phyloP scores from a whole-genome alignment of 192 early-diverging fungal genomes.

The Coemansia aciculifera region DNA sequence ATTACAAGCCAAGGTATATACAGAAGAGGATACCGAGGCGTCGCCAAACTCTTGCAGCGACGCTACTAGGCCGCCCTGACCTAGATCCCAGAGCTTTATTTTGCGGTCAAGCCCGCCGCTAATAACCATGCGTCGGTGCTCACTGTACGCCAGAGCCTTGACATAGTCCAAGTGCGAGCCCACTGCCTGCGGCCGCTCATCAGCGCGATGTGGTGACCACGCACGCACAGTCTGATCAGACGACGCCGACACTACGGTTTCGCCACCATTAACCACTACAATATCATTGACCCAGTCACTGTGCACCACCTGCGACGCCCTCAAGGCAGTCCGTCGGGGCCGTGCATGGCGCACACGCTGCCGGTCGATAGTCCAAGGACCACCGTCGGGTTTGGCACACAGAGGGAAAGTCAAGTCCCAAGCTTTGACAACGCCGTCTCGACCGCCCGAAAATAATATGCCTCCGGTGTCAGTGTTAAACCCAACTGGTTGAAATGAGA shows the following conservation, averaged over 20 bases:
- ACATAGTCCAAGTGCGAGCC: conserved; percentile 93
- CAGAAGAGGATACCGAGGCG: conserved; percentile 58
- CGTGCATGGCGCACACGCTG: conserved; percentile 27
- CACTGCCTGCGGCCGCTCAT: conserved; percentile 48
- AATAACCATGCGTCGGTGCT: conserved; percentile 72
- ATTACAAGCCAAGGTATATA: conserved; percentile 88
- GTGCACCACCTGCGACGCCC: conserved; percentile 75
- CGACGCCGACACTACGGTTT: conserved; percentile 80
- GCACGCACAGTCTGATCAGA: conserved; percentile 86
- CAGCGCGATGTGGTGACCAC: conserved; percentile 50
- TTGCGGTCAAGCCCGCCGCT: conserved; percentile 89
- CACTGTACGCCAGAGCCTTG: conserved; percentile 81
- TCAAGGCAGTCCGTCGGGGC: conserved; percentile 62
- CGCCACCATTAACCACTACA: conserved; percentile 32
- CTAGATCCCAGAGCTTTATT: conserved; percentile 90
- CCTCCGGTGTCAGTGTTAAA: conserved; percentile 51
- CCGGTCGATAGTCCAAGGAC: conserved; percentile 30
- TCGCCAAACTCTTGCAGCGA: conserved; percentile 49
- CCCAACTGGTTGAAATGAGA: conserved; percentile 32
- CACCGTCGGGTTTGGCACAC: conserved; percentile 6
- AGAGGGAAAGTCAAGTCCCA: conserved; percentile 71
- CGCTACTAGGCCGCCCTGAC: conserved; percentile 54
- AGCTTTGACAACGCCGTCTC: conserved; percentile 82
- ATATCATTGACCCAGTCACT: conserved; percentile 98
- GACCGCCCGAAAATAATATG: conserved; percentile 82